phyloP scores from a whole-genome alignment of 2,329 filamentous ascomycete genomes.

The Stenocarpella maydis region DNA sequence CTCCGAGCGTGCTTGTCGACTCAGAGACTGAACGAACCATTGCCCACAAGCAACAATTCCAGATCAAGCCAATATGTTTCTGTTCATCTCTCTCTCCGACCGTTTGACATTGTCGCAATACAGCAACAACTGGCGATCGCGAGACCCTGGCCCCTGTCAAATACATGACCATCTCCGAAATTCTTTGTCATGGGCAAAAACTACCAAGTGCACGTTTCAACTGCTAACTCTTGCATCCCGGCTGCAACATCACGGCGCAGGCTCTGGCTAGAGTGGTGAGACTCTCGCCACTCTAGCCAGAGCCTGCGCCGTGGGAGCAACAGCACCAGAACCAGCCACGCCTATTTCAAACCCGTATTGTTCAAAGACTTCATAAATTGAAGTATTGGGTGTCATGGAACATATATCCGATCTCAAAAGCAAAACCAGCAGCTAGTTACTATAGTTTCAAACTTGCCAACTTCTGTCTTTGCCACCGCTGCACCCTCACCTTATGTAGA shows the following conservation, averaged over 20 bases:
- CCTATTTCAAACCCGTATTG: neutral
- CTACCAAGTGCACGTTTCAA: neutral
- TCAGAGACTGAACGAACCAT: neutral
- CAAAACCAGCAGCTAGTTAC: neutral
- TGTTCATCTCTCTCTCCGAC: too few species aligned
- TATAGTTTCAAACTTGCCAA: too few species aligned
- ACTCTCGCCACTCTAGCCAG: too few species aligned
- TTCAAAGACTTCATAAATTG: too few species aligned
- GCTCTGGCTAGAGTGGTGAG: too few species aligned
- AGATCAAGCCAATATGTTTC: neutral
- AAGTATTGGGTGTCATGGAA: neutral
- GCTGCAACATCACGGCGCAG: neutral
- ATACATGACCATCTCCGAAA: neutral
- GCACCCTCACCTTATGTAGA: neutral
- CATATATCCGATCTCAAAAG: neutral
- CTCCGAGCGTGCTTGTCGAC: neutral
- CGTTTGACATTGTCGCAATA: neutral
- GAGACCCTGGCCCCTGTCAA: neutral
- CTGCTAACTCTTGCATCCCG: neutral
- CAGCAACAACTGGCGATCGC: neutral
- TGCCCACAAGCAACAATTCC: neutral
- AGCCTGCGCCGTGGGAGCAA: too few species aligned
- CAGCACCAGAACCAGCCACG: too few species aligned
- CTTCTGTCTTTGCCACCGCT: too few species aligned
- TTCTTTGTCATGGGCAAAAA: neutral